Percentiles rank a stretch among this genome's conserved stretches.
These are phyloP conservation scores for Nepenthes alata DNA, from an alignment of 179 eudicot species.

Conservation along the genomic window DNA sequence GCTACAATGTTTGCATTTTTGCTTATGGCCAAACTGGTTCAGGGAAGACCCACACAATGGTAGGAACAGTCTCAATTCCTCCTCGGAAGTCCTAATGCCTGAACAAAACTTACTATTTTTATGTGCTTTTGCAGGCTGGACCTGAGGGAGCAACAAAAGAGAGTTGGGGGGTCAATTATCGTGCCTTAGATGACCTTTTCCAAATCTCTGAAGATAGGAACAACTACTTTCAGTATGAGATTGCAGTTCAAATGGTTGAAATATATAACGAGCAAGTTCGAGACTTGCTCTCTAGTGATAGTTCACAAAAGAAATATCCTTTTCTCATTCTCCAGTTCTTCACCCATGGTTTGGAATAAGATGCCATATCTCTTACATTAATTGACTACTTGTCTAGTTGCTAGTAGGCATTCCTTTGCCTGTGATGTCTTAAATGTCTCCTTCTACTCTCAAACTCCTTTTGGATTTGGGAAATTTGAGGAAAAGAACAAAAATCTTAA, in stretches of 20 bases:
- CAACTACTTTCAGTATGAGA: constrained; percentile 42
- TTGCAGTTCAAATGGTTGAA: constrained; percentile 88
- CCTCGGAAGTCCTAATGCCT: constrained; percentile 7
- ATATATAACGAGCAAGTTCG: constrained; percentile 92
- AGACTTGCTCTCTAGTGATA: constrained; percentile 63
- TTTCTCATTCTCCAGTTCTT: constrained; percentile 4
- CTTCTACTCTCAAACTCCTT: no score
- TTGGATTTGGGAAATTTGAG: no score
- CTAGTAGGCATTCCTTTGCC: no score
- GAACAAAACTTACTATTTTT: constrained; percentile 3
- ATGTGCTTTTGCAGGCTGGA: constrained; percentile 53
- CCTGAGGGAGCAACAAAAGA: constrained; percentile 67
- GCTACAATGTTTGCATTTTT: constrained; percentile 87
- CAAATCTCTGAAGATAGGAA: constrained; percentile 59
- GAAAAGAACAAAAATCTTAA: no score
- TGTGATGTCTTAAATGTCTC: no score
- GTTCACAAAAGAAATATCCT: constrained; percentile 85
- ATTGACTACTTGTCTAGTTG: no score
- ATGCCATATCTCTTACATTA: no score
- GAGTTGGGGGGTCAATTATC: constrained; percentile 90
- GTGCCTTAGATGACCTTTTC: constrained; percentile 86
- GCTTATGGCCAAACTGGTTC: constrained; percentile 99
- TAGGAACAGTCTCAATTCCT: constrained; percentile 13
- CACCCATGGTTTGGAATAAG: no score
- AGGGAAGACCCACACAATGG: constrained; percentile 97